Base-by-base conservation (phyloP, 805 yeast genomes). In the Jamesozyma rosinii region DNA sequence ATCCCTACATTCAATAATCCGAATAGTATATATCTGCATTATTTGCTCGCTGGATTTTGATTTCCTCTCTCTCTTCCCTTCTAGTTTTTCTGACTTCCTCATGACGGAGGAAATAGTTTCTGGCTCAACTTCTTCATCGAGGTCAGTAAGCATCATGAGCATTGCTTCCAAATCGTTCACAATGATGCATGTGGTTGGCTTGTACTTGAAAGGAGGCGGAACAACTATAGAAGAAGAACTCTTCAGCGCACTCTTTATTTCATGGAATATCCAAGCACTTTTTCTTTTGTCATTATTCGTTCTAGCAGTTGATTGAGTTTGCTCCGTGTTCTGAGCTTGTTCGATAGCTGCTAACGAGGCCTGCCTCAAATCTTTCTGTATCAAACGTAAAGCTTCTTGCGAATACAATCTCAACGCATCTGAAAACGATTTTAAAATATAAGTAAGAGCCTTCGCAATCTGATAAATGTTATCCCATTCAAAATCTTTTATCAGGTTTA, bases 381-480 rank as follows among this genome's bases (percentile, higher is more conserved):
- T 68, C 46, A 66, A 58, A 8, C 61, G 64, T 22, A 60, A 40
- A 2, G 62, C 30, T 5, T 57, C 54, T 26, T 64, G 59, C 1
- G 80, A 67, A 56, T 84, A 79, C 30, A 59, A 58, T 26, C 75
- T 68, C 5, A 82, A 60, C 0, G 83, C 77, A 34, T 75, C 77
- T 1, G 89, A 77, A 14, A 86, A 73, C 18, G 79, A 70, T 47
- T 76, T 78, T 48, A 83, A 69, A 20, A 87, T 57, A 1, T 67
- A 59, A 0, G 92, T 81, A 42, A 77, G 72, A 1, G 83, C 55
- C 47, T 71, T 69, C 0, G 94, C 82, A 17, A 73, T 59, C 51
- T 87, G 89, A 41, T 67, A 69, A 39, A 70, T 72, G 55, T 83
- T 70, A 14, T 65, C 62, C 96, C 96, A 89, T 1, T 73, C 66